A percentile compares a stretch with the other conserved stretches of the same genome.
Conservation (phyloP, 805 yeast genomes). For the Candida berthetii region DNA sequence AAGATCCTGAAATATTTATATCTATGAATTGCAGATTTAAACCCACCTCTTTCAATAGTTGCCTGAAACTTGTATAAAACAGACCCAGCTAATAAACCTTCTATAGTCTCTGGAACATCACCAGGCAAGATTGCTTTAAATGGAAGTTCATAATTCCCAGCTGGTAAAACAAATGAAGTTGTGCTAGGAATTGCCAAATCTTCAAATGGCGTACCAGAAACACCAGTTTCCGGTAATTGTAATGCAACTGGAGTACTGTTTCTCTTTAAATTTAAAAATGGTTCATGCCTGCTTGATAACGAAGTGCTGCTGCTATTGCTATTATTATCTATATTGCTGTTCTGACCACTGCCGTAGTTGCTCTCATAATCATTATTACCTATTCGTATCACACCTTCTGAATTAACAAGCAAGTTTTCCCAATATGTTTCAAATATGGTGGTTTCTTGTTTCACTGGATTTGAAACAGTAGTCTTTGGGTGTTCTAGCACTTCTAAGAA, state of each 20-base stretch:
- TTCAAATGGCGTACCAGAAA: conserved; percentile 26
- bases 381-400: conserved; percentile 22
- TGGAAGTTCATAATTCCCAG: conserved; percentile 84
- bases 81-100: conserved; percentile 78
- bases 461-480: conserved; percentile 29
- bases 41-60: conserved; percentile 58
- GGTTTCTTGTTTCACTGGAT: conserved; percentile 43
- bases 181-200: conserved; percentile 16
- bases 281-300: conserved; percentile 8
- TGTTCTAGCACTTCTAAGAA: conserved; percentile 38
- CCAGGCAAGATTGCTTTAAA: conserved; percentile 82
- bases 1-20: conserved; percentile 68
- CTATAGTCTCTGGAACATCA: conserved; percentile 73
- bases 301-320: too few species aligned
- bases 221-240: conserved; percentile 21
- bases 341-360: not conserved
- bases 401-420: conserved; percentile 44
- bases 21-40: conserved; percentile 39
- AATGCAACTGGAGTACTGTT: conserved; percentile 18
- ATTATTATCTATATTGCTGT: too few species aligned
- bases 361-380: conserved; percentile 6
- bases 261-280: conserved; percentile 4
- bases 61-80: conserved; percentile 70
- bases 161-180: conserved; percentile 35
- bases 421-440: conserved; percentile 66